These are phyloP conservation scores for Corniculantispora saksenae DNA, from an alignment of 2,329 filamentous ascomycete species.

Conservation along the genomic window DNA sequence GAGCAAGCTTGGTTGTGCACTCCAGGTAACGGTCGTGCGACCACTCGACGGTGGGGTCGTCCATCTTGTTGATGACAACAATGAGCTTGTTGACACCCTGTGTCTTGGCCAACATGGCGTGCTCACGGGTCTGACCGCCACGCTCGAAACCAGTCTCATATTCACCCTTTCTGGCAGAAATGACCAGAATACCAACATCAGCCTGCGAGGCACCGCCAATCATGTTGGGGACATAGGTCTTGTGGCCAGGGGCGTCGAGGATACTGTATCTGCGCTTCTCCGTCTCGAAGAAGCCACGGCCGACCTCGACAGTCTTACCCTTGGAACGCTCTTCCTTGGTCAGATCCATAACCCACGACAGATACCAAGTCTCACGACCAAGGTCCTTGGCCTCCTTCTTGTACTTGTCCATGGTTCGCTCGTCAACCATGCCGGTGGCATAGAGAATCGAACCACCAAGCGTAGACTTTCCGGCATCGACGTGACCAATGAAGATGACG, in stretches of 20 bases:
- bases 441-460: conserved; percentile 92
- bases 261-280: conserved; percentile 96
- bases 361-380: conserved; percentile 96
- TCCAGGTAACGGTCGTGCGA: conserved; percentile 90
- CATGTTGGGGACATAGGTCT: conserved; percentile 98
- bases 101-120: conserved; percentile 96
- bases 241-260: conserved; percentile 94
- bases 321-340: conserved; percentile 95
- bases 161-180: conserved; percentile 94
- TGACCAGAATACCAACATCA: conserved; percentile 92
- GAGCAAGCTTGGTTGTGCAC: conserved; percentile 82
- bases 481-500: conserved; percentile 96
- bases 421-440: conserved; percentile 97
- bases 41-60: conserved; percentile 95
- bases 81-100: conserved; percentile 97
- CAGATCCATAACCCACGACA: conserved; percentile 96
- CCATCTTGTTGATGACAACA: conserved; percentile 99
- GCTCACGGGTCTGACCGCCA: conserved; percentile 95
- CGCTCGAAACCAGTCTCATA: conserved; percentile 98
- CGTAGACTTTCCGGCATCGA: conserved; percentile 97
- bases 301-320: conserved; percentile 98
- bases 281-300: conserved; percentile 93
- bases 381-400: conserved; percentile 95
- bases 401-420: conserved; percentile 97
- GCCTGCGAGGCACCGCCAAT: conserved; percentile 93